Conservation (phyloP, 805 yeast species). For the Aciculoconidium aculeatum region DNA sequence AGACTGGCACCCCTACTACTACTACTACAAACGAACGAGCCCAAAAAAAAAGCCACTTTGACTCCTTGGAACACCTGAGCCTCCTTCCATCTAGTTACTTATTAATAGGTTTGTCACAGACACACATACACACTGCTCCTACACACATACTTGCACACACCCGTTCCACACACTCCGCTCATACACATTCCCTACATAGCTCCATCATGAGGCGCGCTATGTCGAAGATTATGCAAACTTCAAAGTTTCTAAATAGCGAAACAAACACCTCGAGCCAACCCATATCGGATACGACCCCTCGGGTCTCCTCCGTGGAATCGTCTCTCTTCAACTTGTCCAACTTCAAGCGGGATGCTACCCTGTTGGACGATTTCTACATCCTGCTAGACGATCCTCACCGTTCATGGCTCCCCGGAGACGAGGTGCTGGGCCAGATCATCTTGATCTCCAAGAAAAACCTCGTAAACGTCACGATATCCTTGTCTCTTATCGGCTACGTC, state of each 20-base stretch:
- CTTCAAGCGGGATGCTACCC: slow-evolving; percentile 30
- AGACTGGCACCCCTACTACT: no score
- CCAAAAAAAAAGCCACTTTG: no score
- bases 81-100: no score
- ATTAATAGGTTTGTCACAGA: no score
- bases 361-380: slow-evolving; percentile 63
- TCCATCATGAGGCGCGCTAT: slow-evolving; percentile 47
- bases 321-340: slow-evolving; percentile 9
- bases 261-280: no score
- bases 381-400: slow-evolving; percentile 70
- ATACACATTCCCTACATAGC: background rate
- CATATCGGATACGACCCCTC: no score
- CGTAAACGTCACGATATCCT: slow-evolving; percentile 46
- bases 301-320: background rate
- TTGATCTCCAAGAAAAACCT: slow-evolving; percentile 51
- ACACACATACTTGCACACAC: no score
- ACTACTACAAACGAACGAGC: no score
- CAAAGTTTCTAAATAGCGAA: no score
- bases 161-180: background rate
- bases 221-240: slow-evolving; percentile 35
- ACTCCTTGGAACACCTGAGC: no score
- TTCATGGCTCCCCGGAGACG: slow-evolving; percentile 76
- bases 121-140: no score
- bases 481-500: slow-evolving; percentile 52
- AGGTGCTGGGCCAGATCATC: slow-evolving; percentile 57